Evolutionary conservation across 2,329 filamentous ascomycete species (phyloP).

Genomic region (Botrytis elliptica): DNA sequence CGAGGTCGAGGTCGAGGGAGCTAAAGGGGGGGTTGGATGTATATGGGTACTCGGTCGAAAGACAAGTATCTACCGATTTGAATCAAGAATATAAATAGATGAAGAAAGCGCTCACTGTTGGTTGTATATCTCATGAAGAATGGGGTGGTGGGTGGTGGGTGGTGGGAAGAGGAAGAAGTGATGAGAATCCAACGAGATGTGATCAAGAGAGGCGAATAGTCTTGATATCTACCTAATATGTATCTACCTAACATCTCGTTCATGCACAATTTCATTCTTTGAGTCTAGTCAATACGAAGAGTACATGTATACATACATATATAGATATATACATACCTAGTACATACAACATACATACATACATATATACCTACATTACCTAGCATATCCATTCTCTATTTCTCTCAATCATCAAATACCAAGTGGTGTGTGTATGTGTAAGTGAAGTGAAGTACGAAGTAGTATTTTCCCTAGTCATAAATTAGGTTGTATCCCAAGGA

Average conservation of each 20-base stretch:
- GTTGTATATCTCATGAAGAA: not conserved
- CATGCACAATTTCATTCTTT: not conserved
- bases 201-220: not conserved
- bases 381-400: too few species aligned
- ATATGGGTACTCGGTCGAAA: not conserved
- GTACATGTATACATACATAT: too few species aligned
- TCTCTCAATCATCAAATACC: not conserved
- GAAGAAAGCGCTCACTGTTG: not conserved
- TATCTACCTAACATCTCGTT: not conserved
- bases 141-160: not conserved
- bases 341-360: too few species aligned
- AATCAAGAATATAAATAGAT: not conserved
- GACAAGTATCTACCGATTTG: not conserved
- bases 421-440: not conserved
- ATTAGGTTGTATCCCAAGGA: not conserved
- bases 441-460: not conserved
- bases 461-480: not conserved
- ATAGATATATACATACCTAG: too few species aligned
- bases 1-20: not conserved
- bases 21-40: not conserved
- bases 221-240: not conserved
- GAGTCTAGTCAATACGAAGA: slow-evolving; percentile 8
- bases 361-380: not conserved
- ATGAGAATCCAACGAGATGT: not conserved
- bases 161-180: not conserved